Evolutionary conservation across 495 filamentous ascomycete species (phyloP).

Genomic region (Aspergillus nidulans): DNA sequence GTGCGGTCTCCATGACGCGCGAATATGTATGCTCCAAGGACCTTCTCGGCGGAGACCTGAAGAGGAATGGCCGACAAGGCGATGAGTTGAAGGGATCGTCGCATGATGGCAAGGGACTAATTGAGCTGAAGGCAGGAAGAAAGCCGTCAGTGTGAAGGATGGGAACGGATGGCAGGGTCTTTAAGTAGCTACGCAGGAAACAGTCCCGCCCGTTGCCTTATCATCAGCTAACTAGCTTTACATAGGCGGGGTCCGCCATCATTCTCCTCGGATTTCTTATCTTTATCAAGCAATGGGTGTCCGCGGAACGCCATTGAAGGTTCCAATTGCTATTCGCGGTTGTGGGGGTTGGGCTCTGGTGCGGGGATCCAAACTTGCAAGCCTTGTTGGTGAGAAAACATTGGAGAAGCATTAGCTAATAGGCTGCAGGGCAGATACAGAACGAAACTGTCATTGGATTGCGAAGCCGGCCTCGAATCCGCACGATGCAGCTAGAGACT

Average conservation of each 20-base stretch:
- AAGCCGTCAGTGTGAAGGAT: background rate
- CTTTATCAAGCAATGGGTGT: background rate
- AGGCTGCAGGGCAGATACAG: background rate
- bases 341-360: too few relatives aligned
- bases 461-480: background rate
- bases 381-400: background rate
- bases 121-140: background rate
- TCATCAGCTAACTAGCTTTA: too few relatives aligned
- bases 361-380: too few relatives aligned
- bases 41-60: slow-evolving; percentile 50
- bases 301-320: background rate
- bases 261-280: background rate
- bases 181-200: slow-evolving; percentile 1
- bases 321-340: too few relatives aligned
- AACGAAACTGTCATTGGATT: background rate
- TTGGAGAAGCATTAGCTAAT: slow-evolving; percentile 3
- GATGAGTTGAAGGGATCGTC: slow-evolving; percentile 28
- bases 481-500: background rate
- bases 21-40: slow-evolving; percentile 61
- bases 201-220: background rate
- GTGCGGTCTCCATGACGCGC: slow-evolving; percentile 63
- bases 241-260: background rate
- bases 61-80: slow-evolving; percentile 24
- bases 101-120: slow-evolving; percentile 20
- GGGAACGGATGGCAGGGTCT: background rate